phyloP scores from a whole-genome alignment of 495 filamentous ascomycete genomes.

The Neurospora sp. region DNA sequence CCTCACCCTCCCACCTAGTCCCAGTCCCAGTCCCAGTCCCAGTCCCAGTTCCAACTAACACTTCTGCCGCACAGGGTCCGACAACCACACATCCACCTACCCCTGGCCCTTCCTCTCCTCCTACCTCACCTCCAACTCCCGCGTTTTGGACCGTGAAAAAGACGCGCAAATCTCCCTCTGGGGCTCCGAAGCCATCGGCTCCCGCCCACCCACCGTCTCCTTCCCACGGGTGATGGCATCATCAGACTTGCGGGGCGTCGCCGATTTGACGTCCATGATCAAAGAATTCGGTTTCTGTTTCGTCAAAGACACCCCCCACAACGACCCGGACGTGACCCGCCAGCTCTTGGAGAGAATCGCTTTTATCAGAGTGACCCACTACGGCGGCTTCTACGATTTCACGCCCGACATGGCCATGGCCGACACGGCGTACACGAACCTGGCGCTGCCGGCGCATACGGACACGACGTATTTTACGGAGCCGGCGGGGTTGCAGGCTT shows the following conservation, averaged over 20 bases:
- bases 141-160: not conserved
- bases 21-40: not conserved
- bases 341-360: constrained; percentile 65
- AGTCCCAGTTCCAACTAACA: not conserved
- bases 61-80: constrained; percentile 21
- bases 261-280: constrained; percentile 31
- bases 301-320: constrained; percentile 52
- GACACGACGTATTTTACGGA: constrained; percentile 93
- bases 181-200: constrained; percentile 18
- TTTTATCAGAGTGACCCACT: constrained; percentile 79
- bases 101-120: constrained; percentile 39
- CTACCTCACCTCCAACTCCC: constrained; percentile 27
- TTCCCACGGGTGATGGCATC: constrained; percentile 50
- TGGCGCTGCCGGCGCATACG: constrained; percentile 69
- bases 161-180: constrained; percentile 1
- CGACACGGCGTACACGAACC: constrained; percentile 86
- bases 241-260: constrained; percentile 7
- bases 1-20: not conserved
- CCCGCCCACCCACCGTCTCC: constrained; percentile 39
- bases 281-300: constrained; percentile 57
- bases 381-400: constrained; percentile 94
- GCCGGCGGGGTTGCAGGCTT: constrained; percentile 78
- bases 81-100: constrained; percentile 48
- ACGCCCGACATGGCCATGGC: constrained; percentile 76
- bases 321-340: constrained; percentile 56